Conservation (phyloP, 768 basidiomycete genomes). For the Daedaleopsis nitida region DNA sequence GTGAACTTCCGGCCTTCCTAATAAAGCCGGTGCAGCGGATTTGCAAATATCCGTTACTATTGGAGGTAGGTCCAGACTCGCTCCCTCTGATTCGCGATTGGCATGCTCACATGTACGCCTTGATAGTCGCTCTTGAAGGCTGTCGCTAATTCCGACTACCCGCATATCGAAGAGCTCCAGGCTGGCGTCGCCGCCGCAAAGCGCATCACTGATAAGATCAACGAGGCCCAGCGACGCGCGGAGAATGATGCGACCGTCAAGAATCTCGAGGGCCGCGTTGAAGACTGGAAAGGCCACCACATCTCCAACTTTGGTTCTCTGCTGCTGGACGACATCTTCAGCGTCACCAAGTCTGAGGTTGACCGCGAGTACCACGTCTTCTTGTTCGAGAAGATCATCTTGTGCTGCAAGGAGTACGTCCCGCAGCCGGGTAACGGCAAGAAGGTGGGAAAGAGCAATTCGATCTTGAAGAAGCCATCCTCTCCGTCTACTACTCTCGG, state of each 20-base stretch:
- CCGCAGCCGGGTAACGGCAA: constrained; percentile 58
- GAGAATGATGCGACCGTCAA: constrained; percentile 92
- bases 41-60: constrained; percentile 95
- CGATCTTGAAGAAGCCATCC: constrained; percentile 83
- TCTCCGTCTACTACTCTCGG: constrained; percentile 45
- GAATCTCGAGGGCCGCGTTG: constrained; percentile 82
- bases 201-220: constrained; percentile 93
- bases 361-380: constrained; percentile 99
- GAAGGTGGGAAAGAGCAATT: constrained; percentile 82
- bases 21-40: constrained; percentile 99
- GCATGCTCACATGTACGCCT: constrained; percentile 4
- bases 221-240: constrained; percentile 89
- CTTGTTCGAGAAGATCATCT: constrained; percentile 97
- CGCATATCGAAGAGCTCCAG: constrained; percentile 78
- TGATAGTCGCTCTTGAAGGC: constrained; percentile 75
- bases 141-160: constrained; percentile 61
- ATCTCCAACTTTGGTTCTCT: constrained; percentile 93
- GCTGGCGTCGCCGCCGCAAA: constrained; percentile 84
- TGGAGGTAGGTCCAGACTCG: constrained; percentile 58
- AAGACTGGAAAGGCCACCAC: constrained; percentile 99
- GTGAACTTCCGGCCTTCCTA: constrained; percentile 93
- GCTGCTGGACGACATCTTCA: constrained; percentile 92
- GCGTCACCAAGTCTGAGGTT: constrained; percentile 93
- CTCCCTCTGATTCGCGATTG: constrained; percentile 8
- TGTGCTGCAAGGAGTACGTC: constrained; percentile 94